These are phyloP conservation scores for Litchi chinensis DNA, from an alignment of 345 rosid genomes.

Conservation along the genomic window DNA sequence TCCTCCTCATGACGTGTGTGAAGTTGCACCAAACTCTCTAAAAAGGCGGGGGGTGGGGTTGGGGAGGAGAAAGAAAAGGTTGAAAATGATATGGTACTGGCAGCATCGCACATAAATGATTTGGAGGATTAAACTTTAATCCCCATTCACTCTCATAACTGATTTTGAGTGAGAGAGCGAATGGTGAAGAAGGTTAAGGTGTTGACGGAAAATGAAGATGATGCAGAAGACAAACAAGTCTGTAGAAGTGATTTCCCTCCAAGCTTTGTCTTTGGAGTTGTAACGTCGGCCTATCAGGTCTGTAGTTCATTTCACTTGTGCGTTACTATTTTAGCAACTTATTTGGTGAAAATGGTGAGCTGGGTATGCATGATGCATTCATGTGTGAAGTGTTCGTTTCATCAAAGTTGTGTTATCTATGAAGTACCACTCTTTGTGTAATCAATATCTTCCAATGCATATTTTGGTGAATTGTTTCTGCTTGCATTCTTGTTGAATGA, in stretches of 20 bases:
- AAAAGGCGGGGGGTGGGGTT: too few relatives aligned
- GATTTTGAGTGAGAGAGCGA: not conserved
- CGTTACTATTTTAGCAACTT: not conserved
- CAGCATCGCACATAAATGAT: too few relatives aligned
- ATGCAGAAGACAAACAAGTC: slow-evolving; percentile 1
- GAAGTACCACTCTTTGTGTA: too few relatives aligned
- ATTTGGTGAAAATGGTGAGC: not conserved
- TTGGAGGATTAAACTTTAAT: too few relatives aligned
- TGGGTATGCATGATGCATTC: not conserved
- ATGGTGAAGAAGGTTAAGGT: slow-evolving; percentile 41
- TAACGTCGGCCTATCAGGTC: slow-evolving; percentile 69
- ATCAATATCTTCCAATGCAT: too few relatives aligned
- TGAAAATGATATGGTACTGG: too few relatives aligned
- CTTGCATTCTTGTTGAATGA: not conserved
- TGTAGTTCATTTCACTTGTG: too few relatives aligned
- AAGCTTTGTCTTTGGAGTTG: slow-evolving; percentile 59
- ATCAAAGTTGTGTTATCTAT: not conserved
- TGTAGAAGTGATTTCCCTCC: slow-evolving; percentile 53
- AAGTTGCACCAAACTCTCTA: too few relatives aligned
- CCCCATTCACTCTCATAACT: too few relatives aligned
- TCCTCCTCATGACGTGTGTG: too few relatives aligned
- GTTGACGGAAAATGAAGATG: slow-evolving; percentile 15
- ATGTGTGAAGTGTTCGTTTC: not conserved
- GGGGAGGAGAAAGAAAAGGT: too few relatives aligned
- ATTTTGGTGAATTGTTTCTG: not conserved